phyloP scores from a whole-genome alignment of 768 basidiomycete species.

The Fibroporia radiculosa region DNA sequence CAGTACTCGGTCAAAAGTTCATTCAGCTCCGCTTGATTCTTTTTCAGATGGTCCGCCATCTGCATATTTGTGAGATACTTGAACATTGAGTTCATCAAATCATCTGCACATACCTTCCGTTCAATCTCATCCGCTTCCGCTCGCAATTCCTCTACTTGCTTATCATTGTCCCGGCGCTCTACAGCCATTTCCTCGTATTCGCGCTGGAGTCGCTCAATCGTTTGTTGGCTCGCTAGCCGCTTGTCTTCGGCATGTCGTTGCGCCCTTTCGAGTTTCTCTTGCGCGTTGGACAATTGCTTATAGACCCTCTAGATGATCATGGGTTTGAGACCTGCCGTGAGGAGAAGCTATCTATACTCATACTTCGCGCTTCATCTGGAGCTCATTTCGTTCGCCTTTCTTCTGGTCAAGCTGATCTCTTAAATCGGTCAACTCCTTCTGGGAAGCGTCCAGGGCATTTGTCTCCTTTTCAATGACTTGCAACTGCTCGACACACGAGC shows the following conservation, averaged over 20 bases:
- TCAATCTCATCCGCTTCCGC: conserved; percentile 63
- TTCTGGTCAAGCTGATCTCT: conserved; percentile 65
- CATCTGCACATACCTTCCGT: conserved; percentile 38
- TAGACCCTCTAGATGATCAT: conserved; percentile 53
- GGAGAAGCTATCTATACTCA: conserved; percentile 4
- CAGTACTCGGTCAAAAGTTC: conserved; percentile 80
- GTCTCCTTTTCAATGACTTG: conserved; percentile 66
- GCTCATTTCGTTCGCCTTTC: conserved; percentile 65
- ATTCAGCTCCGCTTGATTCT: conserved; percentile 72
- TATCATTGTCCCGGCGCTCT: conserved; percentile 72
- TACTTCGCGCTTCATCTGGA: conserved; percentile 63
- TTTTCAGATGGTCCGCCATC: conserved; percentile 72
- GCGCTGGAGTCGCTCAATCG: conserved; percentile 65
- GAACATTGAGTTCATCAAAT: no score
- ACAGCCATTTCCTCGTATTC: conserved; percentile 76
- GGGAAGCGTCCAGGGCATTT: conserved; percentile 49
- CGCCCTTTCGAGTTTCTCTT: conserved; percentile 74
- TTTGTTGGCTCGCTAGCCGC: conserved; percentile 60
- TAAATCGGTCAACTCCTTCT: conserved; percentile 62
- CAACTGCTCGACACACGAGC: conserved; percentile 67
- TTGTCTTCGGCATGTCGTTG: conserved; percentile 78
- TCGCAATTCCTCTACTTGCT: conserved; percentile 69
- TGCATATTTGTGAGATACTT: no score
- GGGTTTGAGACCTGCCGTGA: neutral
- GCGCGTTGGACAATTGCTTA: conserved; percentile 74